Evolutionary conservation across 176 grass and related monocot genomes (phyloP).

Genomic region (Miscanthus lutarioriparius): DNA sequence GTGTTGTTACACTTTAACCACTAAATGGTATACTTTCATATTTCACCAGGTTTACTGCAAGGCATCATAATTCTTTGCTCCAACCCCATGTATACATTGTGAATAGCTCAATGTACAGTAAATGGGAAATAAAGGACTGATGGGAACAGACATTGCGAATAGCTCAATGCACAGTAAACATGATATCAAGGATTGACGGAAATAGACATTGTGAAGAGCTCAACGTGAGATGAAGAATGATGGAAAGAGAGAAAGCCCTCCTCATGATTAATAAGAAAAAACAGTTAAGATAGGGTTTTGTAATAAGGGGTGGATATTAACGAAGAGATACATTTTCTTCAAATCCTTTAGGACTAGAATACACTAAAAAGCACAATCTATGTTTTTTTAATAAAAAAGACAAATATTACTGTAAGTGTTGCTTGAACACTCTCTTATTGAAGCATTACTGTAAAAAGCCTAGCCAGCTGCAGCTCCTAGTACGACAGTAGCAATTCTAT

Average conservation of each 20-base stretch:
- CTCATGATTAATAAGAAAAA: background rate
- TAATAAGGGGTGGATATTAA: background rate
- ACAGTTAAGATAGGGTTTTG: background rate
- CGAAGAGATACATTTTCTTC: background rate
- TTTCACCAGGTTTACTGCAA: conserved; percentile 54
- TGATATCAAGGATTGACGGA: background rate
- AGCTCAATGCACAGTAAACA: conserved; percentile 7
- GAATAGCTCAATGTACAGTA: conserved; percentile 29
- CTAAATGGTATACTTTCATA: conserved; percentile 21
- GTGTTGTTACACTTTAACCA: background rate
- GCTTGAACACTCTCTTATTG: background rate
- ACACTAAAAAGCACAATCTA: background rate
- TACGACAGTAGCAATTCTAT: background rate
- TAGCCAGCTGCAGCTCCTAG: background rate
- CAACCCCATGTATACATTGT: conserved; percentile 23
- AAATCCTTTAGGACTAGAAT: background rate
- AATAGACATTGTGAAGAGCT: background rate
- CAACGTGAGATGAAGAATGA: background rate
- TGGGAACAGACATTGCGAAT: conserved; percentile 32
- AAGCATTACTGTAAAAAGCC: background rate
- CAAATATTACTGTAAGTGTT: too few relatives aligned
- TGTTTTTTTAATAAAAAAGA: too few relatives aligned
- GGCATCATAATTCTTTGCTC: background rate
- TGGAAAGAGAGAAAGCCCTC: background rate
- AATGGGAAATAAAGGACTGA: background rate